These are phyloP conservation scores for Saccharomycopsis hybrid DNA, from an alignment of 1,139 yeast species.

Conservation along the genomic window DNA sequence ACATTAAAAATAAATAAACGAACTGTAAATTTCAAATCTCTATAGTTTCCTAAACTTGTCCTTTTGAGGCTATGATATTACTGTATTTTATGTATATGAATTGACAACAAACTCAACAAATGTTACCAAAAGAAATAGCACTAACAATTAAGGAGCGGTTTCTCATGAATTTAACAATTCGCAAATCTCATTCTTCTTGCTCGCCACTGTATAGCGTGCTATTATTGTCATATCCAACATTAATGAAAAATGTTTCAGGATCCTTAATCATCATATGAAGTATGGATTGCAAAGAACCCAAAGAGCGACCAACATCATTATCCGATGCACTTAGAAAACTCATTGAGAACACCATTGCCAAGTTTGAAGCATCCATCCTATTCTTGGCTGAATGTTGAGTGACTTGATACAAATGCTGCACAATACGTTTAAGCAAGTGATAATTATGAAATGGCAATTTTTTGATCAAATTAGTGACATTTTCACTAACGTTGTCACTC, in stretches of 20 bases:
- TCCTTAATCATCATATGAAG: slow-evolving; percentile 32
- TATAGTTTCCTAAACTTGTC: not conserved
- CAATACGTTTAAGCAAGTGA: slow-evolving; percentile 57
- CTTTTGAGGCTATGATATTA: not conserved
- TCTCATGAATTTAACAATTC: not conserved
- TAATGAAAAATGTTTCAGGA: slow-evolving; percentile 28
- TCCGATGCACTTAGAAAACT: slow-evolving; percentile 38
- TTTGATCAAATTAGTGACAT: slow-evolving; percentile 40
- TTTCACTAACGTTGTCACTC: slow-evolving; percentile 30
- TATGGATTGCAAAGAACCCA: slow-evolving; percentile 37
- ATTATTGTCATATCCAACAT: slow-evolving; percentile 18
- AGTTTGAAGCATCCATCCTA: slow-evolving; percentile 73
- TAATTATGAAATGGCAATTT: slow-evolving; percentile 61
- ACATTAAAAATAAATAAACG: not conserved
- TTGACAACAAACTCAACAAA: not conserved
- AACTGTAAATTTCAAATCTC: not conserved
- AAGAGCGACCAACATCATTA: slow-evolving; percentile 34
- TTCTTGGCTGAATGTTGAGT: slow-evolving; percentile 54
- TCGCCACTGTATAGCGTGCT: too few species aligned
- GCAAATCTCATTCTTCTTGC: not conserved
- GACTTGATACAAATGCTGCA: slow-evolving; percentile 62
- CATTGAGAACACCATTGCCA: slow-evolving; percentile 72
- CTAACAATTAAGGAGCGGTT: not conserved
- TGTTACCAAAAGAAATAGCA: not conserved
- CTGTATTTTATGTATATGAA: not conserved